phyloP scores from a whole-genome alignment of 495 filamentous ascomycete species.

The Eremomyces bilateralis region DNA sequence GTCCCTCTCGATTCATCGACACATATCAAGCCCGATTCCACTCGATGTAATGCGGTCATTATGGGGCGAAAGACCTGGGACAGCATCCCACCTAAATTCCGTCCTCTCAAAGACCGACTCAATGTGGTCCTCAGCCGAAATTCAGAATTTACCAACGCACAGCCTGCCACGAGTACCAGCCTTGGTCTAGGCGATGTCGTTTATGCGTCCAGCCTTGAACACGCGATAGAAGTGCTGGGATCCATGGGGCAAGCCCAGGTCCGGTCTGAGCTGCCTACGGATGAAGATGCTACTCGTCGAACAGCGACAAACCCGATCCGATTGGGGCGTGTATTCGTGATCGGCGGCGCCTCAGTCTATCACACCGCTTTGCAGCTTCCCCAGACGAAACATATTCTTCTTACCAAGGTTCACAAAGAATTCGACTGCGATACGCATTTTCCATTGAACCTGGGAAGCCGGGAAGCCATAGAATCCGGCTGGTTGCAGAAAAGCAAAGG shows the following conservation, averaged over 20 bases:
- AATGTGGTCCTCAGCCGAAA: conserved; percentile 62
- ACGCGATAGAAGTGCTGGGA: conserved; percentile 28
- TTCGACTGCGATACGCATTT: conserved; percentile 77
- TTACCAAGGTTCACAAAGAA: conserved; percentile 36
- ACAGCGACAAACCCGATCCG: background rate
- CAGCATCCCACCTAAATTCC: conserved; percentile 49
- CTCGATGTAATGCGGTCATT: conserved; percentile 49
- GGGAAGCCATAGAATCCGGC: conserved; percentile 12
- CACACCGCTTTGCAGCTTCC: conserved; percentile 31
- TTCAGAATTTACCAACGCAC: no score
- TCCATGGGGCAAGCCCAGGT: conserved; percentile 6
- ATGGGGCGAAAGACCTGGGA: conserved; percentile 98
- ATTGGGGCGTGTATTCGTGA: conserved; percentile 49
- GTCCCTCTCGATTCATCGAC: conserved; percentile 11
- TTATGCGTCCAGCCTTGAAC: conserved; percentile 23
- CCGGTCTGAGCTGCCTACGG: no score
- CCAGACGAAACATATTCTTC: conserved; percentile 26
- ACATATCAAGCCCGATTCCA: conserved; percentile 9
- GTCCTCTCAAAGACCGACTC: conserved; percentile 55
- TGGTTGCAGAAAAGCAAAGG: conserved; percentile 29
- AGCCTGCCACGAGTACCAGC: no score
- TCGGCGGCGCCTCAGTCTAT: conserved; percentile 82
- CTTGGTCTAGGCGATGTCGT: conserved; percentile 14
- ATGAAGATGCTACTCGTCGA: background rate
- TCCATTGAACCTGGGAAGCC: conserved; percentile 32